These are phyloP conservation scores for Apiotrichum siamense DNA, from an alignment of 1,284 basidiomycete species.

Conservation along the genomic window DNA sequence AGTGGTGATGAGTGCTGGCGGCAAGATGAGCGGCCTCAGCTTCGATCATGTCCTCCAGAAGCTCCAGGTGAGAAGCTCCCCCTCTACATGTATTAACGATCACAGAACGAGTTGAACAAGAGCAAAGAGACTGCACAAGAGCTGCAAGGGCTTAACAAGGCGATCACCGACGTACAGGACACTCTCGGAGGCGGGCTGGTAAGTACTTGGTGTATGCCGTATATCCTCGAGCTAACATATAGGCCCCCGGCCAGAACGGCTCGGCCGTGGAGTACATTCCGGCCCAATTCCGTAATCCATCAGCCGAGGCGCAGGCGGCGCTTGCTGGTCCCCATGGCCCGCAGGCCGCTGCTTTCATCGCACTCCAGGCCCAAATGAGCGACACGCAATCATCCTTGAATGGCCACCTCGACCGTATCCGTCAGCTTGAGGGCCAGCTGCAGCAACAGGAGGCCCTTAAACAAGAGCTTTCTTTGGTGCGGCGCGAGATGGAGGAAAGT, in stretches of 20 bases:
- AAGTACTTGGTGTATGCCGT: conserved; percentile 33
- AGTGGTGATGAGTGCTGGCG: conserved; percentile 40
- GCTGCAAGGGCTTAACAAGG: conserved; percentile 68
- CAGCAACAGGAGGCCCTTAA: conserved; percentile 79
- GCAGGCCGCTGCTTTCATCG: conserved; percentile 50
- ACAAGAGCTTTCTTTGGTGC: conserved; percentile 65
- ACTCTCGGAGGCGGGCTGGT: conserved; percentile 79
- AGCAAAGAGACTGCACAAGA: conserved; percentile 91
- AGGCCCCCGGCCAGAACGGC: conserved; percentile 51
- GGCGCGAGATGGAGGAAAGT: conserved; percentile 63
- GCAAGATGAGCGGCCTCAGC: conserved; percentile 45
- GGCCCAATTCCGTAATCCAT: conserved; percentile 42
- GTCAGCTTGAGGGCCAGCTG: conserved; percentile 70
- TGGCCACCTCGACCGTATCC: conserved; percentile 77
- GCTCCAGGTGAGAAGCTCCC: conserved; percentile 43
- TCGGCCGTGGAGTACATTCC: conserved; percentile 41
- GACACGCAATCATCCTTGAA: conserved; percentile 78
- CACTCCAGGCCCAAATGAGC: conserved; percentile 72
- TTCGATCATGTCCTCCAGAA: conserved; percentile 51
- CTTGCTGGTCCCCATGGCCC: conserved; percentile 41
- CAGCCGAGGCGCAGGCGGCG: conserved; percentile 42
- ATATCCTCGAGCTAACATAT: conserved; percentile 6
- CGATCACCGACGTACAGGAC: conserved; percentile 87
- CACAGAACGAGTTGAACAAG: conserved; percentile 86
- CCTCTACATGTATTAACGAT: conserved; percentile 11